phyloP scores from a whole-genome alignment of 768 basidiomycete genomes.

The Lactarius sanguifluus region DNA sequence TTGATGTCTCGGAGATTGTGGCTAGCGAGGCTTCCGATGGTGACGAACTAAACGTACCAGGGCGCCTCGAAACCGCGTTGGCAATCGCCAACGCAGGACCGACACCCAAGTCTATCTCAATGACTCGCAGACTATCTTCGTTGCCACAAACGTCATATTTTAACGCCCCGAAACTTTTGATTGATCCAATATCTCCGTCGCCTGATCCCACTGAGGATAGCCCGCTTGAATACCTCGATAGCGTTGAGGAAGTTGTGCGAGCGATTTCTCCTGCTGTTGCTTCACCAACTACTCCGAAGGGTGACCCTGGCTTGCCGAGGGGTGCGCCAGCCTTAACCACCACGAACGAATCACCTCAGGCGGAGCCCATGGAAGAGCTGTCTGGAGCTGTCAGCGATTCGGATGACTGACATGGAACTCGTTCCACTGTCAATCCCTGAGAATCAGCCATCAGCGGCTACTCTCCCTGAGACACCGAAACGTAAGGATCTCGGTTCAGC shows the following conservation, averaged over 20 bases:
- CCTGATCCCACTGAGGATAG: constrained; percentile 14
- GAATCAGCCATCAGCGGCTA: not conserved
- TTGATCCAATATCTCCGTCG: constrained; percentile 12
- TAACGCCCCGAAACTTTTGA: constrained; percentile 40
- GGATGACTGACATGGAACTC: constrained; percentile 27
- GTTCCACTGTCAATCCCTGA: constrained; percentile 17
- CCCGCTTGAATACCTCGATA: constrained; percentile 23
- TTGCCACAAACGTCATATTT: constrained; percentile 36
- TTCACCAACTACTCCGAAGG: constrained; percentile 11
- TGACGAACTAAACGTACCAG: constrained; percentile 52
- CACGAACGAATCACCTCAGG: not conserved
- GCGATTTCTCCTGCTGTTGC: not conserved
- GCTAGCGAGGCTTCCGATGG: constrained; percentile 35
- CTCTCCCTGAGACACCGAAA: not conserved
- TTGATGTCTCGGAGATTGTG: constrained; percentile 12
- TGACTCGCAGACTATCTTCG: constrained; percentile 13
- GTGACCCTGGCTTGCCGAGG: not conserved
- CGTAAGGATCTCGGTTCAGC: constrained; percentile 1
- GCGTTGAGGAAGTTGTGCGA: constrained; percentile 7
- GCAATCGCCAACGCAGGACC: constrained; percentile 63
- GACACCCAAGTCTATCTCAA: constrained; percentile 31
- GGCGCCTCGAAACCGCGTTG: constrained; percentile 63
- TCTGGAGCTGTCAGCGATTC: constrained; percentile 15
- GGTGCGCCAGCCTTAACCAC: not conserved
- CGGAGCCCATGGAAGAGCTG: not conserved